Conservation (phyloP, 2,329 filamentous ascomycete species). For the Fusarium vanettenii region DNA sequence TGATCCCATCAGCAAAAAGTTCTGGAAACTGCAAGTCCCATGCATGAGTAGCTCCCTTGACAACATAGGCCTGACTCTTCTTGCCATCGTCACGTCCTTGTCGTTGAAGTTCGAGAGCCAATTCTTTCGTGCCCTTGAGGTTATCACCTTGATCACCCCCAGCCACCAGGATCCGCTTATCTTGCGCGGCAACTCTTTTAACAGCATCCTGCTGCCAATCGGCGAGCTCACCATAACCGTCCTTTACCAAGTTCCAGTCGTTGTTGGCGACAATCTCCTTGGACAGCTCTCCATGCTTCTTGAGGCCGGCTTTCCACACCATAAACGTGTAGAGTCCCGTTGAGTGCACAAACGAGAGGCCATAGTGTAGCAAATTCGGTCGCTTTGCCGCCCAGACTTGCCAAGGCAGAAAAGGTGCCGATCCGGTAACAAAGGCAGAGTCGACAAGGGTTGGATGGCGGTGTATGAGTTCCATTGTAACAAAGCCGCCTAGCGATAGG, state of each 20-base stretch:
- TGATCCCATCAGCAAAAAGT: conserved; percentile 49
- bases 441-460: neutral
- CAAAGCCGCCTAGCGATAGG: conserved; percentile 45
- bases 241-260: conserved; percentile 40
- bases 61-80: conserved; percentile 41
- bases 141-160: conserved; percentile 51
- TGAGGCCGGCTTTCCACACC: conserved; percentile 43
- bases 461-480: neutral
- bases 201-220: conserved; percentile 42
- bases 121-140: conserved; percentile 31
- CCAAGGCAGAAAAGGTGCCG: conserved; percentile 30
- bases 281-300: conserved; percentile 45
- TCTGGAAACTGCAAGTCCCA: conserved; percentile 53
- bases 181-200: conserved; percentile 24
- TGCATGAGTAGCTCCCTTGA: conserved; percentile 50
- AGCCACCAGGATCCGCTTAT: conserved; percentile 40
- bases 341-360: conserved; percentile 40
- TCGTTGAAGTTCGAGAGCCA: conserved; percentile 38
- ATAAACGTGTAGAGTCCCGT: conserved; percentile 42
- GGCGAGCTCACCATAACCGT: conserved; percentile 39
- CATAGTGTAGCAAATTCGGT: conserved; percentile 43
- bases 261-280: conserved; percentile 49
- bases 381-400: conserved; percentile 41
- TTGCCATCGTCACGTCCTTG: conserved; percentile 27
- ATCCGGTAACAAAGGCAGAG: neutral